A percentile compares a stretch with the other conserved stretches of the same genome.
These are phyloP conservation scores for Candida sanyaensis DNA, from an alignment of 1,139 yeast genomes.

Conservation along the genomic window DNA sequence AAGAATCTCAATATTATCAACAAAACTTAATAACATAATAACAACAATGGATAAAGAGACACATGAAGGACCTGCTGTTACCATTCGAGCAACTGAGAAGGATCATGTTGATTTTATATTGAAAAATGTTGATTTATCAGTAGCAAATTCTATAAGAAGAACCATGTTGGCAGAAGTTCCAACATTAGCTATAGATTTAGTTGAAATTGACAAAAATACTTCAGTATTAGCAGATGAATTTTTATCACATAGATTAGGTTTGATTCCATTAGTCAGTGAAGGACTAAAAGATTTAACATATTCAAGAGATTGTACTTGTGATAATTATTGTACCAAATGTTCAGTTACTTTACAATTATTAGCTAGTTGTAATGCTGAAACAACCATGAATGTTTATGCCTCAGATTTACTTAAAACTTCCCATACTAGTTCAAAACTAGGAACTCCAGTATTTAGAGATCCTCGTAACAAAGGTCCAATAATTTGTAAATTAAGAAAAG, in stretches of 20 bases:
- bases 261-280: slow-evolving; percentile 82
- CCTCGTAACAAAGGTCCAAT: slow-evolving; percentile 78
- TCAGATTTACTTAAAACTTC: slow-evolving; percentile 65
- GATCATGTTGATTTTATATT: slow-evolving; percentile 91
- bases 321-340: slow-evolving; percentile 94
- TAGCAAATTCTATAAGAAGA: slow-evolving; percentile 92
- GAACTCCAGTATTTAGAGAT: slow-evolving; percentile 84
- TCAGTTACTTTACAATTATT: slow-evolving; percentile 83
- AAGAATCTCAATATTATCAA: background rate
- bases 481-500: slow-evolving; percentile 87
- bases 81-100: slow-evolving; percentile 80
- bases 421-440: slow-evolving; percentile 54
- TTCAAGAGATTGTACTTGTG: slow-evolving; percentile 96
- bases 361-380: slow-evolving; percentile 86
- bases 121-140: slow-evolving; percentile 82
- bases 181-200: slow-evolving; percentile 92
- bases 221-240: slow-evolving; percentile 97
- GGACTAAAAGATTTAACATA: slow-evolving; percentile 80
- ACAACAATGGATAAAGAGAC: slow-evolving; percentile 40
- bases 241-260: slow-evolving; percentile 88
- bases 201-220: slow-evolving; percentile 90
- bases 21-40: background rate
- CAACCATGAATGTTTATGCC: slow-evolving; percentile 88
- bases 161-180: slow-evolving; percentile 96
- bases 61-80: slow-evolving; percentile 68